Evolutionary conservation across 1,284 basidiomycete species (phyloP), one percentile per base, ranked within the genome.

Genomic region (Ustilago esculenta): DNA sequence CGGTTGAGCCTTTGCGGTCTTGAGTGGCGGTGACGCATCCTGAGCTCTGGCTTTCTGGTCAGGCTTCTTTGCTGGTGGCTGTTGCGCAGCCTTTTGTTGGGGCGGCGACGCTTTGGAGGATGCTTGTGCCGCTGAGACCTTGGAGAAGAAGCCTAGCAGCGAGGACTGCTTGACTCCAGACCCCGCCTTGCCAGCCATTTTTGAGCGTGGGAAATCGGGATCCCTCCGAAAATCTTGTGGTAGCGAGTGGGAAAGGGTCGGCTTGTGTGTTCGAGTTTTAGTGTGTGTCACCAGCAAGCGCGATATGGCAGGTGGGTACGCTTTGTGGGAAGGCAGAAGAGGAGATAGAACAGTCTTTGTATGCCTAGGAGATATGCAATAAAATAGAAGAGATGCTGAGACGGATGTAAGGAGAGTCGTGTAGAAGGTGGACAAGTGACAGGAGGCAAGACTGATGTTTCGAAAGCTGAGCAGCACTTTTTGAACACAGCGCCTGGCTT

Each of bases 111-210:
- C 11, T 40, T 52, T 52, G 24, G 60, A 34, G 9, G 52, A 20
- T 18, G 44, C n/a, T 17, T 56, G 65, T 3, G 50, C 12, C 10
- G 69, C 45, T 21, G 61, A 30, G 18, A 52, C 63, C 40, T 73
- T 72, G 41, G 65, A 50, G 37, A 75, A 75, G 61, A 75, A 75
- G 41, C 73, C 73, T 9, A 72, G 71, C 49, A 75, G 61, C 30
- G 69, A 59, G 25, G 66, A 66, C 50, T 75, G 69, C 54, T 70
- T 75, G 34, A 48, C 39, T 18, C 42, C 43, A 5, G 36, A 29
- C 33, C 54, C 36, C 32, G 51, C 32, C 18, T 64, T 64, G 59
- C 41, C 29, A 4, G 66, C 45, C 50, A 58, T 45, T 7, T n/a
- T 41, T 35, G 46, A 33, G 41, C 42, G 49, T 56, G 48, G 18